These are phyloP conservation scores for Solanum bukasovii DNA, from an alignment of 257 asterid genomes.

Conservation along the genomic window DNA sequence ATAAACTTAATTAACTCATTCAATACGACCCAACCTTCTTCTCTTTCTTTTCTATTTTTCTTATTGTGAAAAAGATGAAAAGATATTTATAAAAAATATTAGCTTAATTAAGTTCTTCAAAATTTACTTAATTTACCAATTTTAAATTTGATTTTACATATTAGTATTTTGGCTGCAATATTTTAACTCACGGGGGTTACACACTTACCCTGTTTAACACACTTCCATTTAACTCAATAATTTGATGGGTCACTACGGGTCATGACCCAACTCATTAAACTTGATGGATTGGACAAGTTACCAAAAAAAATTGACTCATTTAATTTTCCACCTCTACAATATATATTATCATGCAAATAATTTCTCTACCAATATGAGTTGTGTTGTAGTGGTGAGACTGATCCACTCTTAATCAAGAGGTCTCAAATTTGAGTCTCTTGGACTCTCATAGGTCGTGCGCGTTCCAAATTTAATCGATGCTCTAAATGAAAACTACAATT, in stretches of 20 bases:
- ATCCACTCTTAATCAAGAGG: too few relatives aligned
- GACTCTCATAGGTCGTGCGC: fast-evolving
- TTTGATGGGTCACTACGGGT: neutral
- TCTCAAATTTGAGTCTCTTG: too few relatives aligned
- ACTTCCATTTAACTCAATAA: neutral
- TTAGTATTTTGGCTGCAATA: neutral
- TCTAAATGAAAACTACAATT: neutral
- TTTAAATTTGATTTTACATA: neutral
- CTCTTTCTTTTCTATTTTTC: neutral
- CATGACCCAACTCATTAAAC: neutral
- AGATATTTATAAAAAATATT: neutral
- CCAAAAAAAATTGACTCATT: neutral
- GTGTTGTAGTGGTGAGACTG: neutral
- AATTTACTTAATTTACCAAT: neutral
- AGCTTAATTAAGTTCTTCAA: neutral
- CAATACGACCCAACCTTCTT: neutral
- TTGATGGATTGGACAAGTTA: neutral
- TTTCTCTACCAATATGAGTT: too few relatives aligned
- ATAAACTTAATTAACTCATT: neutral
- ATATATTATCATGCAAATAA: neutral
- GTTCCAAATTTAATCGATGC: too few relatives aligned
- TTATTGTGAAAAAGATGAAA: neutral
- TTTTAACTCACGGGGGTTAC: neutral
- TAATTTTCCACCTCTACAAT: neutral
- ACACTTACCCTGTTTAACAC: neutral